Base-by-base conservation (phyloP, 2,329 filamentous ascomycete genomes). In the Pyrenochaeta sp. region DNA sequence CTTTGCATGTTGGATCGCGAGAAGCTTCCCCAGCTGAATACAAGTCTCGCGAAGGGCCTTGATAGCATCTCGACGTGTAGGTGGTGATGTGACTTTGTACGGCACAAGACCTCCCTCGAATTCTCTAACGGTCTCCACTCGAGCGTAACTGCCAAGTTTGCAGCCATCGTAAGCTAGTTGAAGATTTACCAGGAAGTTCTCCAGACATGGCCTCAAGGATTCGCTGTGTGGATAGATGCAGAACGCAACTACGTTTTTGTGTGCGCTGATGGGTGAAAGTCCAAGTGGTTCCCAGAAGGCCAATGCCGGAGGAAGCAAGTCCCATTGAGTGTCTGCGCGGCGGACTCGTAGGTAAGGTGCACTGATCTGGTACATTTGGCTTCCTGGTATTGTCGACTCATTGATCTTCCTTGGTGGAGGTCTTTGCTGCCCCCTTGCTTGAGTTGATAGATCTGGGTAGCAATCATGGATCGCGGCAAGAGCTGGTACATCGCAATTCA, bases 281-380 rank as follows among this genome's bases (percentile, higher is more conserved):
- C 89, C 88, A 13, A 95, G 74, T 32, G 86, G 85, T 63, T 94
- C 89, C 90, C 90, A 95, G 61, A 94, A 96, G 1, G 80, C 74
- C 14, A 93, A 74, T 0, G 88, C 87, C 1, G 89, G 82, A 2
- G 90, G 88, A 15, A 93, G 75, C 26, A 95, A 77, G 8, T 90
- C 89, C 42, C 91, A 80, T 34, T 81, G 82, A 2, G 80, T 79
- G 26, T 90, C 87, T 14, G 84, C 82, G 39, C 89, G 80, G 35
- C 86, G 85, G 8, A 95, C 76, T 53, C 89, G 85, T 24, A 94
- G 74, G 59, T 89, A 86, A 1, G 89, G 89, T 0, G 84, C 76
- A 1, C 82, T 80, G 2, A 94, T 81, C n/a, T 53, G 58, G 26
- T 63, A 59, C 41, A 69, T 55, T 27, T 69, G 65, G 28, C 61